These are phyloP conservation scores for Didymosphaeria variabile DNA, from an alignment of 2,329 filamentous ascomycete genomes.

Conservation along the genomic window DNA sequence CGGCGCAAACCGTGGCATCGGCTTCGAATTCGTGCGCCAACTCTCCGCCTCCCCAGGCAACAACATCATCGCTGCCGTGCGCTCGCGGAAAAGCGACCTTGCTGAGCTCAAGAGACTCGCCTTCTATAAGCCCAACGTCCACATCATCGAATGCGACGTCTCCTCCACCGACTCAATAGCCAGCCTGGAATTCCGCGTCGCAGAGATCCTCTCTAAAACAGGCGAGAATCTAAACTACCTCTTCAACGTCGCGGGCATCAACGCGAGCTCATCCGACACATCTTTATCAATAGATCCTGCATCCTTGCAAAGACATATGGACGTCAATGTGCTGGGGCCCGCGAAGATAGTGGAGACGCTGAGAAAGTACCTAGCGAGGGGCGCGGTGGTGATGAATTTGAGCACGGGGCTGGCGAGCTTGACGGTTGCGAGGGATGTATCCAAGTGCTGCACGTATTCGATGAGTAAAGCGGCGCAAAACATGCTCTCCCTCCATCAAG, in stretches of 20 bases:
- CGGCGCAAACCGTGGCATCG: slow-evolving; percentile 44
- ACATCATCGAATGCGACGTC: slow-evolving; percentile 55
- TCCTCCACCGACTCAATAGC: slow-evolving; percentile 39
- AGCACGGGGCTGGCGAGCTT: slow-evolving; percentile 45
- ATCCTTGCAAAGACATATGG: slow-evolving; percentile 53
- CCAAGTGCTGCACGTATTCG: slow-evolving; percentile 52
- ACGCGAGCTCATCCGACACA: slow-evolving; percentile 48
- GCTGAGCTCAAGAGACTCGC: slow-evolving; percentile 39
- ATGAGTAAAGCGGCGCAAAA: slow-evolving; percentile 57
- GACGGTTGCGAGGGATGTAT: slow-evolving; percentile 39
- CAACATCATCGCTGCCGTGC: slow-evolving; percentile 53
- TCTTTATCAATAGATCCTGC: slow-evolving; percentile 51
- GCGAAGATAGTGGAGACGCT: slow-evolving; percentile 56
- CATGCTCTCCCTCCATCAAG: slow-evolving; percentile 55
- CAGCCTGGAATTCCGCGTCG: slow-evolving; percentile 48
- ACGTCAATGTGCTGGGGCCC: slow-evolving; percentile 59
- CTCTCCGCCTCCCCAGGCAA: slow-evolving; percentile 40
- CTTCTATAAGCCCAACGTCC: slow-evolving; percentile 36
- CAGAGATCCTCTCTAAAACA: slow-evolving; percentile 43
- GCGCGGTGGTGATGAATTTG: slow-evolving; percentile 48
- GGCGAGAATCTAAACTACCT: slow-evolving; percentile 53
- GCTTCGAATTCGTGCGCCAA: slow-evolving; percentile 43
- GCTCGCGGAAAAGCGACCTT: slow-evolving; percentile 43
- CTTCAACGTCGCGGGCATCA: slow-evolving; percentile 56
- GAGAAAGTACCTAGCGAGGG: slow-evolving; percentile 35